Evolutionary conservation across 371 early-diverging fungal species (phyloP).

Genomic region (Blakeslea trispora): DNA sequence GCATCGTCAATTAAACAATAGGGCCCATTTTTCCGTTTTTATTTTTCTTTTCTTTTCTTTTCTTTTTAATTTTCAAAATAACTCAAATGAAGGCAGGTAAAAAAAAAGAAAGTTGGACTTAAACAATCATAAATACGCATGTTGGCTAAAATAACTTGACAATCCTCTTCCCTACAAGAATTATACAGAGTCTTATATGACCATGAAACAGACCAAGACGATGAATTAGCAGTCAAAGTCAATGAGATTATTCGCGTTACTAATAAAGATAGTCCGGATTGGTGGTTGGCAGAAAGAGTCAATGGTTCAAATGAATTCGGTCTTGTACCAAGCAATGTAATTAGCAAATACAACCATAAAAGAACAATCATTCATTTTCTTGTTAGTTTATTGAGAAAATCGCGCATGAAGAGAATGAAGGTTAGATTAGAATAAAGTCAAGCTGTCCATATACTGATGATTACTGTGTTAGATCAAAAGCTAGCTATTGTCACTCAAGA

Average conservation of each 20-base stretch:
- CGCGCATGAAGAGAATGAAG: slow-evolving; percentile 9
- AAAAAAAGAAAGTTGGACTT: too few relatives aligned
- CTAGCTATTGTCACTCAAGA: slow-evolving; percentile 60
- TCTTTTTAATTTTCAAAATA: too few relatives aligned
- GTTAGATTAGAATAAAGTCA: not conserved
- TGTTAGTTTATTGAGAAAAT: slow-evolving; percentile 24
- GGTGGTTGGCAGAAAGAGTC: slow-evolving; percentile 66
- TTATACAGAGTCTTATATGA: slow-evolving; percentile 35
- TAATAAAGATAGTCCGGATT: slow-evolving; percentile 53
- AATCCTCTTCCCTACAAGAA: too few relatives aligned
- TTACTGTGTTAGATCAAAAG: slow-evolving; percentile 13
- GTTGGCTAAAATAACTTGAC: too few relatives aligned
- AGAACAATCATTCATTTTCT: slow-evolving; percentile 3
- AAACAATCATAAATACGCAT: too few relatives aligned
- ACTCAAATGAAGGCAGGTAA: too few relatives aligned
- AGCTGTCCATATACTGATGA: not conserved
- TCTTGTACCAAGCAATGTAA: slow-evolving; percentile 74
- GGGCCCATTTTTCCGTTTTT: too few relatives aligned
- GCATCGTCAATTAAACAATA: too few relatives aligned
- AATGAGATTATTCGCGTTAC: slow-evolving; percentile 58
- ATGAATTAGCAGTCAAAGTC: slow-evolving; percentile 56
- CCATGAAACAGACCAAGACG: slow-evolving; percentile 55
- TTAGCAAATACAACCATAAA: not conserved
- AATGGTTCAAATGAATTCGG: slow-evolving; percentile 43
- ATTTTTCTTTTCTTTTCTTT: too few relatives aligned